A percentile compares a stretch with the other conserved stretches of the same genome.
Conservation (phyloP, 176 grass and related monocot genomes). For the Oryza meridionalis region DNA sequence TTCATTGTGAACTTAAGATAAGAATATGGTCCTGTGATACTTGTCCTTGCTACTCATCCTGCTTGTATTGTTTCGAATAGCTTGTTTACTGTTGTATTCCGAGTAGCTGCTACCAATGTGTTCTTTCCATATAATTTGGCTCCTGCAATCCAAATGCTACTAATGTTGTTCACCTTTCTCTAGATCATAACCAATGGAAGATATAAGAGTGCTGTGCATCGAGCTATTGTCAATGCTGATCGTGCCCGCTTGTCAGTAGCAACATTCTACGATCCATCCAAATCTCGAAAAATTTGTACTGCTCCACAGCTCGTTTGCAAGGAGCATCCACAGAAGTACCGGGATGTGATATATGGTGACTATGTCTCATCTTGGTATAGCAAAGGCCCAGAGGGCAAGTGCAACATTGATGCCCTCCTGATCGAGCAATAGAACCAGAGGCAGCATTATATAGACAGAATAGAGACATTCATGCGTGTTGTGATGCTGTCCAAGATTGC, state of each 20-base stretch:
- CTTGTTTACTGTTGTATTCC: background rate
- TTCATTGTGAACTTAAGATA: background rate
- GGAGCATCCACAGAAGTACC: conserved; percentile 59
- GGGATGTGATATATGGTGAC: conserved; percentile 84
- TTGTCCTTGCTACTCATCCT: background rate
- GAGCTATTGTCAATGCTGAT: conserved; percentile 72
- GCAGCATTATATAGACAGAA: background rate
- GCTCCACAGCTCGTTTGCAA: conserved; percentile 58
- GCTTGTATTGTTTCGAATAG: background rate
- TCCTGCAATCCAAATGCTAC: background rate
- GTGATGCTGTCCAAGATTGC: background rate
- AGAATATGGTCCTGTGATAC: background rate
- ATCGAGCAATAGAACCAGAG: conserved; percentile 44
- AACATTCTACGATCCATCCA: conserved; percentile 87
- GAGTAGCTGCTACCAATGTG: background rate
- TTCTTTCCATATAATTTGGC: background rate
- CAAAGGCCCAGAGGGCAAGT: conserved; percentile 91
- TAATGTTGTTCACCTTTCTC: conserved; percentile 22
- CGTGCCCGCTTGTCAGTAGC: conserved; percentile 79
- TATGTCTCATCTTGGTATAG: conserved; percentile 92
- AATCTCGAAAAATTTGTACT: conserved; percentile 70
- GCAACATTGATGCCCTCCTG: conserved; percentile 82
- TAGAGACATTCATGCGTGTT: conserved; percentile 1
- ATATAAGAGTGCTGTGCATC: conserved; percentile 81
- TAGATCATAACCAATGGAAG: conserved; percentile 89